Base-by-base conservation (phyloP, 768 basidiomycete species). In the Amanita rimosa region DNA sequence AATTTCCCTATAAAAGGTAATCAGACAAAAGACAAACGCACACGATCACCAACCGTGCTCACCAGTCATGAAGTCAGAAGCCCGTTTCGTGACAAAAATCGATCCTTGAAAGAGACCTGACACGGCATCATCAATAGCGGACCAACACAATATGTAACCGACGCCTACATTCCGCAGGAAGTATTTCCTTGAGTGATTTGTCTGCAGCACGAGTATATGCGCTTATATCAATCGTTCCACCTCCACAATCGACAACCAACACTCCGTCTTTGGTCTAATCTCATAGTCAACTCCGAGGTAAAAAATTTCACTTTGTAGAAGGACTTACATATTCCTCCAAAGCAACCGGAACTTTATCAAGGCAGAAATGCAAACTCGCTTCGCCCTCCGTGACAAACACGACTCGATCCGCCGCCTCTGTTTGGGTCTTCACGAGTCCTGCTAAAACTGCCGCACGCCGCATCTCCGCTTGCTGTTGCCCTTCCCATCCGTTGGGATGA, bases 401-500 rank as follows among this genome's bases (percentile, higher is more conserved):
- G 1, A 78, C 53, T 0, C 72, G 70, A 3, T 58, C 59, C 26
- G 64, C 66, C 0, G 62, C 68, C 13, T 61, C 63, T 3, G 0
- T 56, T 62, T 34, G 16, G 17, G 4, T 43, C 0, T 66, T 54
- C 1, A 79, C 63, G 22, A 80, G 64, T 11, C 75, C 71, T 0
- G 70, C 78, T 21, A 61, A 26, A 4, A 68, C 57, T 0, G 73
- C 75, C 0, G 78, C 78, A 13, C 59, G 55, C 10, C 78, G 68
- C 60, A 79, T 70, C 48, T 68, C 62, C 3, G 56, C 63, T 53
- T 79, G 78, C 51, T 80, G 76, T 1, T 55, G 58, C 1, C 75
- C 74, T 54, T 71, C 76, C 75, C 78, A 79, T 0, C 73, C 76
- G 49, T 79, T 79, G 6, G 78, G 77, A 53, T 78, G 77, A 1